These are phyloP conservation scores for Lyophyllum decastes DNA, from an alignment of 768 basidiomycete species.

Conservation along the genomic window DNA sequence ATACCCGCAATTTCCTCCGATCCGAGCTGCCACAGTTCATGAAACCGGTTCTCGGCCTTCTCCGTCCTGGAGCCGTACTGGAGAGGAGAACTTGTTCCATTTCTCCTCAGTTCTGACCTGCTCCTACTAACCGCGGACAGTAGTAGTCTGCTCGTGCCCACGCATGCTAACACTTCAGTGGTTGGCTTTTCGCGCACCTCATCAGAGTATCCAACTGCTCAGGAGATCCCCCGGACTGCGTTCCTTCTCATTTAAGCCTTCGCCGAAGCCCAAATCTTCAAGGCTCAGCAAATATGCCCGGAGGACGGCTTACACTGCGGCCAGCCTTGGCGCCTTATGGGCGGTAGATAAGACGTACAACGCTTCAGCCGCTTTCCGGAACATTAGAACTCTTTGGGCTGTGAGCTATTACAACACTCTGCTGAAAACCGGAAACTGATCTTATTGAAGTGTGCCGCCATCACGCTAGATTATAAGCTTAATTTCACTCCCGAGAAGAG, in stretches of 20 bases:
- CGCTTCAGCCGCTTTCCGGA: conserved; percentile 57
- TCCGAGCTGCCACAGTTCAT: background rate
- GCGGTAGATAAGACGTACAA: conserved; percentile 53
- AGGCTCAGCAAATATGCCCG: conserved; percentile 22
- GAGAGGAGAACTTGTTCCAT: background rate
- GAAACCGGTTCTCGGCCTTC: conserved; percentile 1
- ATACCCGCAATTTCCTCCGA: conserved; percentile 4
- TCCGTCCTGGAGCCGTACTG: background rate
- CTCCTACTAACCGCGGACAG: background rate
- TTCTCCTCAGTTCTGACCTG: background rate
- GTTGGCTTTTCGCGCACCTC: background rate
- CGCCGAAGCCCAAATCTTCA: conserved; percentile 3
- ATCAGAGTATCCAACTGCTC: background rate
- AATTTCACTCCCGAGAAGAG: conserved; percentile 79
- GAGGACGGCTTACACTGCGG: conserved; percentile 35
- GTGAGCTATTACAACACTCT: conserved; percentile 27
- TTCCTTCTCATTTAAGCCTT: background rate
- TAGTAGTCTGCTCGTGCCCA: background rate
- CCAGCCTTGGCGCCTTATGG: conserved; percentile 43
- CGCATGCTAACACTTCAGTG: conserved; percentile 2
- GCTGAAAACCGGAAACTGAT: background rate
- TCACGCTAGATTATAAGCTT: conserved; percentile 83
- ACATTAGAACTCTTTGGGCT: conserved; percentile 53
- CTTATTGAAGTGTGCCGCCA: conserved; percentile 57
- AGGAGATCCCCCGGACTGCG: background rate